These are phyloP conservation scores for Mucor piriformis DNA, from an alignment of 371 early-diverging fungal genomes.

Conservation along the genomic window DNA sequence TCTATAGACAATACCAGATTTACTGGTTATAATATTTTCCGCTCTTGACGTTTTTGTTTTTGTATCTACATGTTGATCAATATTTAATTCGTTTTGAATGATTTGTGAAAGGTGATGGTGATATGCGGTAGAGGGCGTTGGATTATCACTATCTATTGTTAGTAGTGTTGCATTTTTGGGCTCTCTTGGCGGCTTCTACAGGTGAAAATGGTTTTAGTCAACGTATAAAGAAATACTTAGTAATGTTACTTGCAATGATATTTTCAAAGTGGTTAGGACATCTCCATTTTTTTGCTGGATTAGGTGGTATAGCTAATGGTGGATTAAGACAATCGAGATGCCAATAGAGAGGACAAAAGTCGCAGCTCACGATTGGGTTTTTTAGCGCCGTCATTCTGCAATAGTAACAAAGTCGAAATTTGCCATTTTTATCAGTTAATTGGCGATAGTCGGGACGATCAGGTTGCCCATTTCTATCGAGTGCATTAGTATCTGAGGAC, in stretches of 20 bases:
- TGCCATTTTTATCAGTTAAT: conserved; percentile 55
- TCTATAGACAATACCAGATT: conserved; percentile 38
- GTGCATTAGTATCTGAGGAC: neutral
- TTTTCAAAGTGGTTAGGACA: conserved; percentile 89
- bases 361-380: conserved; percentile 72
- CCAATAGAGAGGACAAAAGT: conserved; percentile 82
- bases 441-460: conserved; percentile 52
- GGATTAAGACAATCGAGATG: conserved; percentile 87
- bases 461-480: conserved; percentile 36
- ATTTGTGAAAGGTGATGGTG: conserved; percentile 3
- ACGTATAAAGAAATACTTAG: neutral
- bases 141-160: neutral
- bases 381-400: conserved; percentile 64
- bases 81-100: conserved; percentile 30
- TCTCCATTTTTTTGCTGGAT: conserved; percentile 73
- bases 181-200: conserved; percentile 33
- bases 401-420: conserved; percentile 60
- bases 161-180: conserved; percentile 17
- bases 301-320: conserved; percentile 69
- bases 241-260: conserved; percentile 35
- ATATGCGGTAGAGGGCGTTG: conserved; percentile 10
- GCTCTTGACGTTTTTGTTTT: neutral
- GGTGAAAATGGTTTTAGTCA: neutral
- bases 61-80: neutral
- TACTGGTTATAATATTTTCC: conserved; percentile 25